A percentile compares a stretch with the other conserved stretches of the same genome.
phyloP scores from a whole-genome alignment of 208 protist species.

The Trichomonas gallinae region DNA sequence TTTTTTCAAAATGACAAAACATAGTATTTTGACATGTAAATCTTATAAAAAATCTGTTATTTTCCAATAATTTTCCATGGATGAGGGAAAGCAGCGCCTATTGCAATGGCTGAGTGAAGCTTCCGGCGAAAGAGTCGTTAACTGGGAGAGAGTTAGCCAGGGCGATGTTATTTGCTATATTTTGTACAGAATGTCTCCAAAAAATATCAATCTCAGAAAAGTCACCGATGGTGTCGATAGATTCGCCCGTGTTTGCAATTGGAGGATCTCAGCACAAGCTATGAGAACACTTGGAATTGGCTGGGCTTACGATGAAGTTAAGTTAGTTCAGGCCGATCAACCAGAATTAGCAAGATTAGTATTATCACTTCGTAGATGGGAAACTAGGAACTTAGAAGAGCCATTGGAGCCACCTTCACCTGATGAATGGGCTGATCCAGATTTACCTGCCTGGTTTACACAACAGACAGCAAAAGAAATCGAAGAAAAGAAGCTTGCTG shows the following conservation, averaged over 20 bases:
- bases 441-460: not conserved
- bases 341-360: not conserved
- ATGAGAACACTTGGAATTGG: not conserved
- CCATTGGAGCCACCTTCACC: not conserved
- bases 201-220: not conserved
- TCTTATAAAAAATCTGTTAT: not conserved
- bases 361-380: not conserved
- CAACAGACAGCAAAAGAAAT: slow-evolving; percentile 9
- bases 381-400: not conserved
- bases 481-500: not conserved
- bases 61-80: not conserved
- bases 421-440: not conserved
- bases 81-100: not conserved
- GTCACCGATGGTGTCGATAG: not conserved
- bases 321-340: not conserved
- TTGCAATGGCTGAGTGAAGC: not conserved
- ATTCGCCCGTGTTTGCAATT: not conserved
- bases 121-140: not conserved
- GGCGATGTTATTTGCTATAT: not conserved
- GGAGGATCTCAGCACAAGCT: not conserved
- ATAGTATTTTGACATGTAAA: no score
- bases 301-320: not conserved
- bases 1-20: no score
- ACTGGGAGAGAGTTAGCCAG: not conserved
- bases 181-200: not conserved